A percentile compares a stretch with the other conserved stretches of the same genome.
phyloP scores from a whole-genome alignment of 192 early-diverging fungal genomes.

The Backusella morwellensis region DNA sequence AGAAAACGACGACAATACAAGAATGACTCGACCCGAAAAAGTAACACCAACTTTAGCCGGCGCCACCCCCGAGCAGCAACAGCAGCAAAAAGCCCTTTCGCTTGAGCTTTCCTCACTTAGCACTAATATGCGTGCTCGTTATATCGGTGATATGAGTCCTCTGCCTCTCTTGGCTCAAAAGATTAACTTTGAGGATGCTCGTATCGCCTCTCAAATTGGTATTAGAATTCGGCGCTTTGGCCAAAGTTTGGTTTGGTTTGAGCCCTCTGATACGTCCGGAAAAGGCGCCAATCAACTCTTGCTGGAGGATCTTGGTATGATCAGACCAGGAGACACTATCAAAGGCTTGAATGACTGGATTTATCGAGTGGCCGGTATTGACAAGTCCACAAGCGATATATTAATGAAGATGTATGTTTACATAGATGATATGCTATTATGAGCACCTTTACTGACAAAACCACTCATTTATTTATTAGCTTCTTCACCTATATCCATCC shows the following conservation, averaged over 20 bases:
- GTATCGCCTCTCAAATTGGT: not conserved
- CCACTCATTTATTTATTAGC: constrained; percentile 13
- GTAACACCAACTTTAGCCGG: not conserved
- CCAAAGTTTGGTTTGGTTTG: constrained; percentile 24
- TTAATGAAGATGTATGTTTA: constrained; percentile 31
- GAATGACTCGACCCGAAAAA: not conserved
- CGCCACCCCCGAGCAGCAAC: not conserved
- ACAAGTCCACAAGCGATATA: constrained; percentile 28
- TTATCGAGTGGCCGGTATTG: constrained; percentile 26
- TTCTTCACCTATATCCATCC: constrained; percentile 73
- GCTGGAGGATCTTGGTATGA: constrained; percentile 16
- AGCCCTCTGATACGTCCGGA: constrained; percentile 2
- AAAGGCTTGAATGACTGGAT: constrained; percentile 34
- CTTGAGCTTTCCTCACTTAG: not conserved
- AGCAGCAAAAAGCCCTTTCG: not conserved
- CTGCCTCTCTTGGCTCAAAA: constrained; percentile 29
- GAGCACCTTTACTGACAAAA: not conserved
- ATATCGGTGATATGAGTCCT: constrained; percentile 29
- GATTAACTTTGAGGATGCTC: constrained; percentile 25
- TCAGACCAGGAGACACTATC: constrained; percentile 28
- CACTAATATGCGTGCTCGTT: constrained; percentile 10
- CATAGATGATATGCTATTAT: not conserved
- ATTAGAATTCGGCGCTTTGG: constrained; percentile 20
- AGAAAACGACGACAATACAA: not conserved
- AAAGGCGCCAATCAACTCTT: not conserved